Evolutionary conservation across 257 asterid species (phyloP).

Genomic region (Capsicum baccatum): DNA sequence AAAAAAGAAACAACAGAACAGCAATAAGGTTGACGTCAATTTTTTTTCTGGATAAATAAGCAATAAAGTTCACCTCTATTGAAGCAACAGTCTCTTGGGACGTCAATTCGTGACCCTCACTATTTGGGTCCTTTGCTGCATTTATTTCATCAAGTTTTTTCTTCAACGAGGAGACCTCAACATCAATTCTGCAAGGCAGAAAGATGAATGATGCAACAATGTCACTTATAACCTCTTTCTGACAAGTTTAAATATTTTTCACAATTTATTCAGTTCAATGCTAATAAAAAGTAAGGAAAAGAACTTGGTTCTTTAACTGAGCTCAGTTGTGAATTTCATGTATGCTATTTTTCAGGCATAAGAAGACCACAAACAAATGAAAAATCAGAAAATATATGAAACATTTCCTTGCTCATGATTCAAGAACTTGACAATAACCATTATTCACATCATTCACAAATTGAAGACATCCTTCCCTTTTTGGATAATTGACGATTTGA

Average conservation of each 20-base stretch:
- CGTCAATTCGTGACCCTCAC: slow-evolving; percentile 48
- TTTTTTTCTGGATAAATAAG: background rate
- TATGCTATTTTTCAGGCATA: background rate
- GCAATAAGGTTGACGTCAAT: background rate
- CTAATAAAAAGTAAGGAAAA: background rate
- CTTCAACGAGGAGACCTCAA: slow-evolving; percentile 73
- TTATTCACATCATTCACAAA: background rate
- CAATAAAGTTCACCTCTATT: slow-evolving; percentile 61
- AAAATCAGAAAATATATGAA: background rate
- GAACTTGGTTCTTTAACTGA: slow-evolving; percentile 26
- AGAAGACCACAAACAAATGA: background rate
- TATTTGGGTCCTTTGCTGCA: slow-evolving; percentile 47
- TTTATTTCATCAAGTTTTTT: slow-evolving; percentile 68
- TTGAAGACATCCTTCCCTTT: background rate
- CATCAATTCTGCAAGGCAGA: slow-evolving; percentile 70
- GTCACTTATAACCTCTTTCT: slow-evolving; percentile 16
- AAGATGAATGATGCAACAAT: slow-evolving; percentile 27
- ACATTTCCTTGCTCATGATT: background rate
- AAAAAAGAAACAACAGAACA: background rate
- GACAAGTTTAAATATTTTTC: slow-evolving; percentile 18
- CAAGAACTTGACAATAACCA: background rate
- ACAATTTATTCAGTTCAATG: slow-evolving; percentile 11
- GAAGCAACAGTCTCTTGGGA: slow-evolving; percentile 51
- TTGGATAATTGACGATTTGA: background rate
- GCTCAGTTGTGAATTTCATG: background rate